Conservation (phyloP, 2,329 filamentous ascomycete species). For the Sclerotinia spermophila region DNA sequence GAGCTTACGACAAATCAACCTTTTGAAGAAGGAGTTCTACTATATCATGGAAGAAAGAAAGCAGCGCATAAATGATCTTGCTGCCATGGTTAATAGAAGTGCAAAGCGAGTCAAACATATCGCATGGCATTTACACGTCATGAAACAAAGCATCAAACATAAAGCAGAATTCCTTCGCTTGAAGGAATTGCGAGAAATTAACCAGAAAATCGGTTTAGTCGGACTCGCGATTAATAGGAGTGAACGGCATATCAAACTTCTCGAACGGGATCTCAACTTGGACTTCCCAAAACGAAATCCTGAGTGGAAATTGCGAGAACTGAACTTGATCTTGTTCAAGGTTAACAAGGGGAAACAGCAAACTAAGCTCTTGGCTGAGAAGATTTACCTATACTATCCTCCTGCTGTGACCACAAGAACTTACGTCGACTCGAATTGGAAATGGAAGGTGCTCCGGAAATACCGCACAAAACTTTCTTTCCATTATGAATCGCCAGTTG, state of each 20-base stretch:
- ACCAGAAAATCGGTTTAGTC: neutral
- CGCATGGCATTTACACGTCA: neutral
- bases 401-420: neutral
- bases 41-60: neutral
- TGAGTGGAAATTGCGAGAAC: neutral
- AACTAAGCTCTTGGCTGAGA: neutral
- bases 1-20: neutral
- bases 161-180: neutral
- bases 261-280: neutral
- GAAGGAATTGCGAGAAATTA: neutral
- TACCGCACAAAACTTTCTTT: neutral
- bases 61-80: neutral
- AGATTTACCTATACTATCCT: conserved; percentile 1
- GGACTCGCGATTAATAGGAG: neutral
- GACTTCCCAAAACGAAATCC: neutral
- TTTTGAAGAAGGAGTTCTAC: neutral
- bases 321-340: neutral
- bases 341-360: neutral
- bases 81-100: neutral
- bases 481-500: neutral
- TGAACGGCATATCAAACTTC: neutral
- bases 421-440: neutral
- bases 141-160: neutral
- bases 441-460: neutral
- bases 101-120: neutral